A percentile compares a stretch with the other conserved stretches of the same genome.
Evolutionary conservation across 2,329 filamentous ascomycete genomes (phyloP).

Genomic region (Aspergillus neotritici): DNA sequence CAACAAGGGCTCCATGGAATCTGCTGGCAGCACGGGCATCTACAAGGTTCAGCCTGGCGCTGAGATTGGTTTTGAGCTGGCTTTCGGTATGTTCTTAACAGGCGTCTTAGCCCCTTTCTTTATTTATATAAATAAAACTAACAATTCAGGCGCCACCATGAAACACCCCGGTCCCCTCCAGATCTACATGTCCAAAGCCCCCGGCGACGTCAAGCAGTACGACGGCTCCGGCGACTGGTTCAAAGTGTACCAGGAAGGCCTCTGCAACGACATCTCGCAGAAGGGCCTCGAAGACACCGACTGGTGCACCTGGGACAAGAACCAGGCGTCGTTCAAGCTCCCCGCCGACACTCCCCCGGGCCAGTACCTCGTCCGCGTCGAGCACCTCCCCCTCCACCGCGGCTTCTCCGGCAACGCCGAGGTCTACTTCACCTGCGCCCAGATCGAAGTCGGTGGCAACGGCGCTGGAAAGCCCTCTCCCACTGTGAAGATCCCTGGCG

Average conservation of each 20-base stretch:
- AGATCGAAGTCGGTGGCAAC: constrained; percentile 42
- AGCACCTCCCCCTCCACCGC: constrained; percentile 46
- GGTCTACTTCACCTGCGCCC: constrained; percentile 43
- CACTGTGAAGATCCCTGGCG: constrained; percentile 12
- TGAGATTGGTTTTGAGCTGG: constrained; percentile 16
- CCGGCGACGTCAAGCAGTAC: constrained; percentile 11
- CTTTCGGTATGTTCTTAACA: constrained; percentile 1
- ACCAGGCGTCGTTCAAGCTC: constrained; percentile 30
- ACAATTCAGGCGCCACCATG: constrained; percentile 9
- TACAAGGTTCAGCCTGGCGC: constrained; percentile 12
- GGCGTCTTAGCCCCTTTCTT: too few relatives aligned
- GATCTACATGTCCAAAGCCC: constrained; percentile 22
- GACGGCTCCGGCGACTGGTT: constrained; percentile 22
- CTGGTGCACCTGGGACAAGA: constrained; percentile 11
- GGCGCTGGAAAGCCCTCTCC: constrained; percentile 23
- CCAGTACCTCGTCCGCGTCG: constrained; percentile 46
- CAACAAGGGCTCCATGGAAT: constrained; percentile 12
- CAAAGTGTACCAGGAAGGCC: constrained; percentile 15
- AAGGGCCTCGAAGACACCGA: constrained; percentile 4
- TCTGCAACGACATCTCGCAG: constrained; percentile 1
- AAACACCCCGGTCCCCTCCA: constrained; percentile 20
- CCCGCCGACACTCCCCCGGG: constrained; percentile 42
- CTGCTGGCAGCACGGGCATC: constrained; percentile 11
- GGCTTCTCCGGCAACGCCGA: constrained; percentile 43
- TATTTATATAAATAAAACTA: too few relatives aligned